Evolutionary conservation across 768 basidiomycete genomes (phyloP).

Genomic region (Phlebiopsis flavidoalba): DNA sequence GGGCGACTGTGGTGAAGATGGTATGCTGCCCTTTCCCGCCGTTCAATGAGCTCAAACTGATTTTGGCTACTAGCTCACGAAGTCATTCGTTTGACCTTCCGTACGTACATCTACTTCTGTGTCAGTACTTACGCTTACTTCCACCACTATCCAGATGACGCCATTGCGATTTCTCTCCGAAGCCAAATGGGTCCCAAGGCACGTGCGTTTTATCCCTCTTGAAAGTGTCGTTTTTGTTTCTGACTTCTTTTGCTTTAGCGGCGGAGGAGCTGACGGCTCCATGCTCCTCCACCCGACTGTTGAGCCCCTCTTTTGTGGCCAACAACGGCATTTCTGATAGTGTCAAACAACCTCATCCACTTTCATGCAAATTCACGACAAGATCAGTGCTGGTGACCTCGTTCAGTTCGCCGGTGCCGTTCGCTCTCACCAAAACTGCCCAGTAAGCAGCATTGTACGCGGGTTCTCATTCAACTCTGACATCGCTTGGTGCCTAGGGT

Average conservation of each 20-base stretch:
- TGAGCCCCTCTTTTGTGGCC: conserved; percentile 20
- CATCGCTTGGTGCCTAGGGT: conserved; percentile 18
- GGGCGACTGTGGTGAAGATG: conserved; percentile 25
- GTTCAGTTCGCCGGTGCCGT: conserved; percentile 12
- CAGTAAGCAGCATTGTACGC: background rate
- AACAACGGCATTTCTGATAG: conserved; percentile 23
- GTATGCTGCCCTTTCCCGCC: background rate
- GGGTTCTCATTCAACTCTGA: background rate
- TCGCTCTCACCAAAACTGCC: conserved; percentile 7
- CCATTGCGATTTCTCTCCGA: conserved; percentile 5
- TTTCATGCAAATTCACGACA: conserved; percentile 14
- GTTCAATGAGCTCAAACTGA: background rate
- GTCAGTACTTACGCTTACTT: background rate
- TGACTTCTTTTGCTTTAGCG: conserved; percentile 7
- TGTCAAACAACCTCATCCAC: conserved; percentile 17
- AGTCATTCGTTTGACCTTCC: conserved; percentile 1
- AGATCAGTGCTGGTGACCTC: conserved; percentile 15
- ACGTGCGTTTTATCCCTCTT: background rate
- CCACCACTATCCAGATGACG: background rate
- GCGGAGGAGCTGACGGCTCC: conserved; percentile 24
- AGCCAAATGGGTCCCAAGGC: background rate
- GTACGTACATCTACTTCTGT: background rate
- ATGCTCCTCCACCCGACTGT: conserved; percentile 18
- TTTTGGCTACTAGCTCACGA: background rate
- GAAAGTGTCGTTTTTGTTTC: background rate